Base-by-base conservation (phyloP, 345 rosid genomes). In the Trapa incisa region DNA sequence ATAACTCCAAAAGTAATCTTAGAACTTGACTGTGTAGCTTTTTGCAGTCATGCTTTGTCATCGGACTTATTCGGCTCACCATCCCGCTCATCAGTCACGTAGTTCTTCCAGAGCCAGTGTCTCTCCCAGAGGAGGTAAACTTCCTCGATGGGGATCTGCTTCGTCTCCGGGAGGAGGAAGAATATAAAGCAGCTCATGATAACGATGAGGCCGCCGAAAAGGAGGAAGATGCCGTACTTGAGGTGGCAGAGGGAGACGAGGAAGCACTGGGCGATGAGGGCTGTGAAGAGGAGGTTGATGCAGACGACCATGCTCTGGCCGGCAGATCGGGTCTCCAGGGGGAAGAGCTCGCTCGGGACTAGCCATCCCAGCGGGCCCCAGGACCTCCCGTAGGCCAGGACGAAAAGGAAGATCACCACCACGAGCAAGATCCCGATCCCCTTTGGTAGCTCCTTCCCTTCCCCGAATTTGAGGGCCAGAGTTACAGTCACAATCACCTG, bases 291-390 rank as follows among this genome's bases (percentile, higher is more conserved):
- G 57, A 87, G 83, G 83, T 86, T 92, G 36, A 87, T 87, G 17
- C 88, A 85, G 39, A 87, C 98, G 67, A 92, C 96, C 53, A 89
- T 64, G 60, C 95, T 92, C 77, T 87, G 98, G 15, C 98, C 96
- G 1, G 98, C 98, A 29, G 98, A 92, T 65, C 98, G 77, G 0
- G 95, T 92, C 80, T 92, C 96, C 75, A 89, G 63, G 0, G 95
- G 96, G 65, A 92, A 92, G 32, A 92, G 57, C 82, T 92, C 98
- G 50, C 98, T 89, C 3, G 96, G 98, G 41, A 89, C 96, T 33
- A 92, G 75, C 98, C 96, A 92, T 7, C 96, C 96, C 17, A 92
- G 80, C 32, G 96, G 98, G 4, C 98, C 98, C 96, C 98, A 92
- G 0, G 96, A 92, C 72, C 96, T 82, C 6, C 96, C 98, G 11